Evolutionary conservation across 257 asterid species (phyloP).

Genomic region (Nicotiana paniculata): DNA sequence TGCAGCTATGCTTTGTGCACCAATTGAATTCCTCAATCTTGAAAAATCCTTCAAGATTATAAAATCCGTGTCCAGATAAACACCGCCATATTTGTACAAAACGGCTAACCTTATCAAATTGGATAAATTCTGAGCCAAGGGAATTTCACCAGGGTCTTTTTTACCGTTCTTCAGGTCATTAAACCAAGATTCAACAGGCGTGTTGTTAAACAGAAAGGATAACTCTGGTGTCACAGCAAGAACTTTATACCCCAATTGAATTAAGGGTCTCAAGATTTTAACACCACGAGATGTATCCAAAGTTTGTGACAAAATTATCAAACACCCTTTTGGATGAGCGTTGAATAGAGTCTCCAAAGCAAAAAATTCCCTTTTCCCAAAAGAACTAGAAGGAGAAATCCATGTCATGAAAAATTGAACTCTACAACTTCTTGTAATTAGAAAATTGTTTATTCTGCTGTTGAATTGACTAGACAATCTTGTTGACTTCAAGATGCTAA

Average conservation of each 20-base stretch:
- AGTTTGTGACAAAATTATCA: slow-evolving; percentile 47
- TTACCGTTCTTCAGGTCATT: slow-evolving; percentile 39
- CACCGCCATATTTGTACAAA: slow-evolving; percentile 66
- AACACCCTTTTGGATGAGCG: slow-evolving; percentile 33
- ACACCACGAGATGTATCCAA: slow-evolving; percentile 46
- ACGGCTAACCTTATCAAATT: slow-evolving; percentile 64
- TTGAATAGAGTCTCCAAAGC: slow-evolving; percentile 52
- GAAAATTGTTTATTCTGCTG: background rate
- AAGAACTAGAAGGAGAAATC: slow-evolving; percentile 23
- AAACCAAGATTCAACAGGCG: slow-evolving; percentile 55
- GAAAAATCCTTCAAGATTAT: slow-evolving; percentile 53
- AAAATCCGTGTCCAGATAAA: slow-evolving; percentile 64
- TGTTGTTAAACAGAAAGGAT: slow-evolving; percentile 28
- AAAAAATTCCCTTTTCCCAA: slow-evolving; percentile 37
- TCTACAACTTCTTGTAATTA: background rate
- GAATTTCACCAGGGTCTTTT: slow-evolving; percentile 50
- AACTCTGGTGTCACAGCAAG: slow-evolving; percentile 37
- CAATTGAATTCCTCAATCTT: slow-evolving; percentile 46
- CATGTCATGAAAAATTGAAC: slow-evolving; percentile 25
- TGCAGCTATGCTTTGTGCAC: slow-evolving; percentile 47
- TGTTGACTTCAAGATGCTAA: slow-evolving; percentile 9
- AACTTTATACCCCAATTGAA: slow-evolving; percentile 33
- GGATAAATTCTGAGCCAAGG: slow-evolving; percentile 61
- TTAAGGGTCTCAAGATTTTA: slow-evolving; percentile 38
- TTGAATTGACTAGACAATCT: slow-evolving; percentile 5